These are phyloP conservation scores for Parasarocladium wereldwijsianum DNA, from an alignment of 2,329 filamentous ascomycete genomes.

Conservation along the genomic window DNA sequence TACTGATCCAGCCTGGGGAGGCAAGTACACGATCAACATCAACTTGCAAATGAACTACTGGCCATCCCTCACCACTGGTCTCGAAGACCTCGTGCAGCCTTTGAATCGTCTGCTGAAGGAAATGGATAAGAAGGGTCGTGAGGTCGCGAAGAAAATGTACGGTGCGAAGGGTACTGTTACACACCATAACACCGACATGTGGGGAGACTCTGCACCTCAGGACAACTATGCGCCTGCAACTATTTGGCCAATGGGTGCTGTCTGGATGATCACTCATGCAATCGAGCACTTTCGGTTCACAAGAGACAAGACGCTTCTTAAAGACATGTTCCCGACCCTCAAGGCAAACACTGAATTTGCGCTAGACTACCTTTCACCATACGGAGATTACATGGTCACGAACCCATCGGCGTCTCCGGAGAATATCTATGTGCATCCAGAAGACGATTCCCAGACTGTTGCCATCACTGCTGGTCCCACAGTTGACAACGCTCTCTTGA, in stretches of 20 bases:
- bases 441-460: constrained; percentile 4
- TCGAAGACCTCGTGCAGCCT: constrained; percentile 19
- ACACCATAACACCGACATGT: constrained; percentile 23
- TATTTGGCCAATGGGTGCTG: constrained; percentile 22
- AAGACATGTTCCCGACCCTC: constrained; percentile 13
- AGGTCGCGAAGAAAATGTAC: constrained; percentile 18
- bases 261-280: constrained; percentile 23
- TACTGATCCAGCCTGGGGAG: constrained; percentile 15
- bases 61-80: constrained; percentile 11
- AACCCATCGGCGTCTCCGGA: constrained; percentile 15
- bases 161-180: constrained; percentile 11
- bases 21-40: constrained; percentile 29
- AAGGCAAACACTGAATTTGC: constrained; percentile 15
- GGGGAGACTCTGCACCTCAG: constrained; percentile 13
- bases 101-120: constrained; percentile 23
- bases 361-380: constrained; percentile 15
- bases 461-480: constrained; percentile 6
- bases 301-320: constrained; percentile 14
- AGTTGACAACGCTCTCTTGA: constrained; percentile 7
- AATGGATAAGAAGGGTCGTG: constrained; percentile 17
- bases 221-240: constrained; percentile 10
- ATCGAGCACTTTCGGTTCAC: constrained; percentile 23
- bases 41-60: constrained; percentile 28
- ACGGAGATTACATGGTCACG: constrained; percentile 12
- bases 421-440: constrained; percentile 10